phyloP scores from a whole-genome alignment of 805 yeast species.

The Kluyveromyces aestuarii region DNA sequence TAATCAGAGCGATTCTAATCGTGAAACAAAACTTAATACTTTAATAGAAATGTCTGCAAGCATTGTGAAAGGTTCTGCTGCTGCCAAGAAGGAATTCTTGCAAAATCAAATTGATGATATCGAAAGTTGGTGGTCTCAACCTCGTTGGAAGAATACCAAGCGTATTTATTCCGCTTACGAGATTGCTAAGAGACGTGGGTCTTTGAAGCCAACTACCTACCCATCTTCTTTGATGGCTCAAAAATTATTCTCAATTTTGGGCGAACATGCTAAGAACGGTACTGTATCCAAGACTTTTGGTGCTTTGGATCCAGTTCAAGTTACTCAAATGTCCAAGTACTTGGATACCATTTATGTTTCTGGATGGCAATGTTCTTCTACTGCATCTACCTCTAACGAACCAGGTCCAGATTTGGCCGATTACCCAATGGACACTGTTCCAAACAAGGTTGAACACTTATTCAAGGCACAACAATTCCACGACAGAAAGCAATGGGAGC shows the following conservation, averaged over 20 bases:
- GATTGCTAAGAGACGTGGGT: constrained; percentile 82
- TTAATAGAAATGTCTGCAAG: not conserved
- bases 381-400: constrained; percentile 95
- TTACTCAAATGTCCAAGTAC: constrained; percentile 93
- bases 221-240: constrained; percentile 76
- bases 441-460: constrained; percentile 94
- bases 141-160: constrained; percentile 84
- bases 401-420: constrained; percentile 98
- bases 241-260: constrained; percentile 63
- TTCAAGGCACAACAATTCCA: constrained; percentile 96
- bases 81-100: constrained; percentile 7
- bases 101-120: constrained; percentile 36
- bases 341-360: constrained; percentile 88
- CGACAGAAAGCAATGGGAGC: constrained; percentile 90
- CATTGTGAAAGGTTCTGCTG: not conserved
- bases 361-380: constrained; percentile 98
- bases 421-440: constrained; percentile 97
- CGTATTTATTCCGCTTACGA: constrained; percentile 84
- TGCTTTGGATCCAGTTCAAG: constrained; percentile 92
- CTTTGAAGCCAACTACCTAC: constrained; percentile 53
- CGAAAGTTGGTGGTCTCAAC: constrained; percentile 85
- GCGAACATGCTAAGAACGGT: constrained; percentile 48
- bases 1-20: not conserved
- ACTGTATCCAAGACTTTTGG: constrained; percentile 80
- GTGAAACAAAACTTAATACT: not conserved